A percentile compares a stretch with the other conserved stretches of the same genome.
These are phyloP conservation scores for Septoria petroselini DNA, from an alignment of 2,329 filamentous ascomycete genomes.

Conservation along the genomic window DNA sequence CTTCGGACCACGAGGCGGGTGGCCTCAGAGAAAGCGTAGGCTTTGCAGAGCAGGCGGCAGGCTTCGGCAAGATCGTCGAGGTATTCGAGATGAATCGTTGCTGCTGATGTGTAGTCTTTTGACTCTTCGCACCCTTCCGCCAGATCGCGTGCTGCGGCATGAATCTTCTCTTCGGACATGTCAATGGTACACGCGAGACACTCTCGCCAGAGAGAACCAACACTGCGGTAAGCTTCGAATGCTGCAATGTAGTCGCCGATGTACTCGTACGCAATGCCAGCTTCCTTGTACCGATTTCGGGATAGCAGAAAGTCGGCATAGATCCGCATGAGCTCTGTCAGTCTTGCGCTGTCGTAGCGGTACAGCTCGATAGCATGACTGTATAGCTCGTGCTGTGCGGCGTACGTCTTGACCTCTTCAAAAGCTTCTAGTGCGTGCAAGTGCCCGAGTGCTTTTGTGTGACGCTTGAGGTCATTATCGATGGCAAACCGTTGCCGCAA, in stretches of 20 bases:
- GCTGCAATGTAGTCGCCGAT: slow-evolving; percentile 71
- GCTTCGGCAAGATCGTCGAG: slow-evolving; percentile 68
- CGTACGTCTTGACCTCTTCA: slow-evolving; percentile 74
- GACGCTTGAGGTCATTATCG: slow-evolving; percentile 78
- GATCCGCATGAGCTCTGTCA: slow-evolving; percentile 66
- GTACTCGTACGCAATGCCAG: slow-evolving; percentile 84
- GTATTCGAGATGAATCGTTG: slow-evolving; percentile 77
- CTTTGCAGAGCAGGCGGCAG: slow-evolving; percentile 77
- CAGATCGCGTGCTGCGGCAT: slow-evolving; percentile 67
- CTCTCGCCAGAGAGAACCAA: slow-evolving; percentile 83
- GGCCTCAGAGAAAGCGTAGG: slow-evolving; percentile 84
- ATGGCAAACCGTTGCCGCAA: slow-evolving; percentile 76
- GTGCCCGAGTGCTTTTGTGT: slow-evolving; percentile 72
- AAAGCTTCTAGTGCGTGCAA: slow-evolving; percentile 72
- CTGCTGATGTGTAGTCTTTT: slow-evolving; percentile 78
- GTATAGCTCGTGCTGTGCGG: slow-evolving; percentile 76
- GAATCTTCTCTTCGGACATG: slow-evolving; percentile 58
- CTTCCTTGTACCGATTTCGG: slow-evolving; percentile 76
- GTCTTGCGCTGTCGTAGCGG: slow-evolving; percentile 70
- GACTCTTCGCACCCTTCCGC: slow-evolving; percentile 76
- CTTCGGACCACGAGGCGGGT: slow-evolving; percentile 69
- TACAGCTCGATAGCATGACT: slow-evolving; percentile 73
- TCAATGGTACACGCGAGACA: slow-evolving; percentile 75
- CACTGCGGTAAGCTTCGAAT: slow-evolving; percentile 74
- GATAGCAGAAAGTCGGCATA: slow-evolving; percentile 77